A percentile compares a stretch with the other conserved stretches of the same genome.
Conservation (phyloP, 1,139 yeast genomes). For the Pichia sp. region DNA sequence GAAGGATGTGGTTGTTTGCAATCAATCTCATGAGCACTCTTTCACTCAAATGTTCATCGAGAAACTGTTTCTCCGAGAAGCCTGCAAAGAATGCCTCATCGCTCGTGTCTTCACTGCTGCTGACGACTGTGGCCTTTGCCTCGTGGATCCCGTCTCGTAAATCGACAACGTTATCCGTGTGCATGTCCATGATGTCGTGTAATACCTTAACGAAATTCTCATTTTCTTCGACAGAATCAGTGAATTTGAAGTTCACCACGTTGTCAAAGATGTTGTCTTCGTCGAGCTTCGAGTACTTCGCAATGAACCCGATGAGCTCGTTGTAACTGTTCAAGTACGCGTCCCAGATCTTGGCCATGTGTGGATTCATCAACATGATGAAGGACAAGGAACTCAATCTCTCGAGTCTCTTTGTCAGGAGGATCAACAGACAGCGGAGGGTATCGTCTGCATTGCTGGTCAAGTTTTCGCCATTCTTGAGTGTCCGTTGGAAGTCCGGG, state of each 20-base stretch:
- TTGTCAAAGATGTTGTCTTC: not conserved
- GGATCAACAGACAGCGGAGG: conserved; percentile 42
- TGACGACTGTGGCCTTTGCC: conserved; percentile 38
- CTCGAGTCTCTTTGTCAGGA: conserved; percentile 56
- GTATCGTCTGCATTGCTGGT: conserved; percentile 27
- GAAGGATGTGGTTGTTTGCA: conserved; percentile 78
- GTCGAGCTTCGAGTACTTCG: not conserved
- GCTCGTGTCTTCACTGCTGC: not conserved
- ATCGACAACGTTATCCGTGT: conserved; percentile 78
- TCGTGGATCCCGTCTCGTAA: conserved; percentile 84
- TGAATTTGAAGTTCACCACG: conserved; percentile 1
- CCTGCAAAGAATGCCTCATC: conserved; percentile 36
- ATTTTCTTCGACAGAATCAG: conserved; percentile 41
- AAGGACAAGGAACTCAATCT: conserved; percentile 78
- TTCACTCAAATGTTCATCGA: conserved; percentile 79
- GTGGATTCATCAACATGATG: conserved; percentile 83
- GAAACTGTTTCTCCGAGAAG: conserved; percentile 49
- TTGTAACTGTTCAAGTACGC: conserved; percentile 72
- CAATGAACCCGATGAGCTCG: conserved; percentile 47
- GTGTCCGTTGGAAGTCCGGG: conserved; percentile 7
- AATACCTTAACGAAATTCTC: conserved; percentile 49
- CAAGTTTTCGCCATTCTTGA: conserved; percentile 1
- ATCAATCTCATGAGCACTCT: conserved; percentile 82
- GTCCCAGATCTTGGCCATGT: conserved; percentile 77
- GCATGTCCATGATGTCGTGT: conserved; percentile 63